phyloP scores from a whole-genome alignment of 257 asterid genomes.

The Ilex asprella region DNA sequence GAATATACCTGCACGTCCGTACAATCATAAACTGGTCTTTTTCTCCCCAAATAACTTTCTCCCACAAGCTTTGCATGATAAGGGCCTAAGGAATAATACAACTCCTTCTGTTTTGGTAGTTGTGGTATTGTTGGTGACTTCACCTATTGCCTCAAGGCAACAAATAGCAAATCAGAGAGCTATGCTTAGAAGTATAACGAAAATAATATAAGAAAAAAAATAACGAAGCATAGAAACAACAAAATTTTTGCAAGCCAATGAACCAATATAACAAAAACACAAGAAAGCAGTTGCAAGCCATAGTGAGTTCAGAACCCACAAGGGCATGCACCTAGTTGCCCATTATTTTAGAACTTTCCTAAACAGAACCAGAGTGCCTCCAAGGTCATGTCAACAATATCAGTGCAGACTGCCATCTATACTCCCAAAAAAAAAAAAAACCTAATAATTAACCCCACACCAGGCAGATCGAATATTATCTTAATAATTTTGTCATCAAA shows the following conservation, averaged over 20 bases:
- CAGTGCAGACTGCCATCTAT: not conserved
- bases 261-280: no score
- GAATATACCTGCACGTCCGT: conserved; percentile 68
- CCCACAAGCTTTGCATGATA: conserved; percentile 87
- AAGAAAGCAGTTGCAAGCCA: not conserved
- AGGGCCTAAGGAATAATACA: conserved; percentile 62
- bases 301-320: not conserved
- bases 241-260: no score
- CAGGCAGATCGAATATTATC: no score
- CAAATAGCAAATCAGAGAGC: conserved; percentile 18
- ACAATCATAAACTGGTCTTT: conserved; percentile 82
- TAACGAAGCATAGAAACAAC: no score
- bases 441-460: not conserved
- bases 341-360: not conserved
- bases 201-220: no score
- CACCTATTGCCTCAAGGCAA: conserved; percentile 42
- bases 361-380: not conserved
- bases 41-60: conserved; percentile 88
- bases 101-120: conserved; percentile 74
- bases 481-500: no score
- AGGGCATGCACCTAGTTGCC: not conserved
- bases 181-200: not conserved
- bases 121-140: conserved; percentile 78
- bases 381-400: not conserved
- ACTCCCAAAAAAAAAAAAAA: not conserved